Base-by-base conservation (phyloP, 176 grass and related monocot species). In the Chrysopogon serrulatus region DNA sequence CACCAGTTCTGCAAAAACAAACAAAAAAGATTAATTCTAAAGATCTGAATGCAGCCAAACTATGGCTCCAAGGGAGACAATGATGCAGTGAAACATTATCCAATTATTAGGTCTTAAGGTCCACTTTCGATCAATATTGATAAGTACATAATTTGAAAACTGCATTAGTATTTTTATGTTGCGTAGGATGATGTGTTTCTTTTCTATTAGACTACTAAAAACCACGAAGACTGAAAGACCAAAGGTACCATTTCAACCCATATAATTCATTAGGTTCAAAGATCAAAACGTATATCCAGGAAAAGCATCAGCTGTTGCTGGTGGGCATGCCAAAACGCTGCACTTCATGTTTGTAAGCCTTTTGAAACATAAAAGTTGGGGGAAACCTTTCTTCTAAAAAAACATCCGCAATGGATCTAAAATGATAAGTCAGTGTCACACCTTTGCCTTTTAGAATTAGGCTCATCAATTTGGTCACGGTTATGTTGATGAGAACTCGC, bases 371-470 rank as follows among this genome's bases (percentile, higher is more conserved):
- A n/a, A n/a, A n/a, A n/a, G n/a, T n/a, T n/a, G n/a, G n/a, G n/a
- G n/a, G n/a, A n/a, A n/a, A n/a, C n/a, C n/a, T n/a, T n/a, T n/a
- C n/a, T n/a, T n/a, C n/a, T n/a, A n/a, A n/a, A 62, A 61, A 70
- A 77, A 27, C 15, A 68, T 71, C 62, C 8, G 39, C 2, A 62
- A 4, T 19, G 51, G 4, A 36, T 21, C 65, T 47, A 61, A 27
- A 47, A 68, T 37, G 63, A 61, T 35, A 47, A 77, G 34, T 65
- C 33, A 84, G 12, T 39, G 44, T 23, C 48, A 57, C 84, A 99
- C 96, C 96, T 93, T 88, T 86, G 87, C 54, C 91, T 92, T 85
- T 99, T 99, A 56, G 93, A 80, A 90, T 87, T 92, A 81, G 91
- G 93, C 24, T 79, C 85, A 23, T 99, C 96, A 56, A 68, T 76